These are phyloP conservation scores for Gloeophyllum trabeum DNA, from an alignment of 768 basidiomycete genomes.

Conservation along the genomic window DNA sequence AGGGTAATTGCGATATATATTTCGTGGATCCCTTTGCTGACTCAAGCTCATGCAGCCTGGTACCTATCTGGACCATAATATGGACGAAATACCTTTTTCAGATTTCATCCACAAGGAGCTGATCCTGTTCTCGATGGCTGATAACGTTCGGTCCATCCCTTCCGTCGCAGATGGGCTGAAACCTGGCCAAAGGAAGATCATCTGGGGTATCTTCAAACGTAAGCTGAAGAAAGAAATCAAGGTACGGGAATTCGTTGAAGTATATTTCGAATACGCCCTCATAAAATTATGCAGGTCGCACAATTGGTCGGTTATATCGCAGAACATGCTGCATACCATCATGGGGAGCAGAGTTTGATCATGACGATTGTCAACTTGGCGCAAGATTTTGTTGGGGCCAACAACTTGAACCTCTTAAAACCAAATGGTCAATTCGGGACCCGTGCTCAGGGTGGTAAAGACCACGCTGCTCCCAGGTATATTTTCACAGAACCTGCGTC, in stretches of 20 bases:
- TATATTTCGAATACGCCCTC: background rate
- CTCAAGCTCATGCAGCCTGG: slow-evolving; percentile 52
- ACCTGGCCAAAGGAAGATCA: slow-evolving; percentile 93
- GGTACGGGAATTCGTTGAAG: slow-evolving; percentile 22
- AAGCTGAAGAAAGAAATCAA: slow-evolving; percentile 91
- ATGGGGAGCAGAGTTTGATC: slow-evolving; percentile 83
- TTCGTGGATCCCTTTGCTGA: background rate
- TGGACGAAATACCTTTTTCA: slow-evolving; percentile 74
- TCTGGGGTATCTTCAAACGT: slow-evolving; percentile 93
- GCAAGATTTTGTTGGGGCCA: slow-evolving; percentile 90
- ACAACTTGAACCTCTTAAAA: slow-evolving; percentile 81
- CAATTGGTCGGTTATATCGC: slow-evolving; percentile 94
- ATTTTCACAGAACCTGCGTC: slow-evolving; percentile 77
- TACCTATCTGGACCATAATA: slow-evolving; percentile 84
- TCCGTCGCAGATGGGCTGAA: slow-evolving; percentile 91
- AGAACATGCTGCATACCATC: slow-evolving; percentile 93
- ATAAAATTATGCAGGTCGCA: slow-evolving; percentile 45
- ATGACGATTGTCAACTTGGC: slow-evolving; percentile 90
- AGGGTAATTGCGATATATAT: slow-evolving; percentile 34
- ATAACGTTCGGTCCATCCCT: slow-evolving; percentile 96
- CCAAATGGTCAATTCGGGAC: slow-evolving; percentile 97
- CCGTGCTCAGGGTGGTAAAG: slow-evolving; percentile 87
- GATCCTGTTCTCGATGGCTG: slow-evolving; percentile 98
- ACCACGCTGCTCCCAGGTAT: slow-evolving; percentile 94
- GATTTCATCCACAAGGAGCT: slow-evolving; percentile 98